These are phyloP conservation scores for Thalassiosira oceanica DNA, from an alignment of 352 stramenopile genomes.

Conservation along the genomic window DNA sequence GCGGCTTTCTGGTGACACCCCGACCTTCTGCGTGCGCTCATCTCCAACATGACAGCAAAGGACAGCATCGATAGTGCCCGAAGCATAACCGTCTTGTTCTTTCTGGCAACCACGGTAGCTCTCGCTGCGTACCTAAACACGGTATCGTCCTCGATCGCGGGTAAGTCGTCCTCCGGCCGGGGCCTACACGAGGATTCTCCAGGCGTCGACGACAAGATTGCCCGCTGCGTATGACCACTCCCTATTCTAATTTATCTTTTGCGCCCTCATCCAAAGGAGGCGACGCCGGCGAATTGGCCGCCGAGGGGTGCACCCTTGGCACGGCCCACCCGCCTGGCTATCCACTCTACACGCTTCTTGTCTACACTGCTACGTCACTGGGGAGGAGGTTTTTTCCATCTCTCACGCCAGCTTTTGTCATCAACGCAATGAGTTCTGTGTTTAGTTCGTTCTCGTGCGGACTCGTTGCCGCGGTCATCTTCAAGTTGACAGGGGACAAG, in stretches of 20 bases:
- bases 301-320: conserved; percentile 90
- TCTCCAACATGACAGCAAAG: too few species aligned
- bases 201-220: too few species aligned
- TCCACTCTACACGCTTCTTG: conserved; percentile 89
- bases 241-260: too few species aligned
- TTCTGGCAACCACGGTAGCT: conserved; percentile 20
- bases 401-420: conserved; percentile 79
- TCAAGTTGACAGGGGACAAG: conserved; percentile 15
- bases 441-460: conserved; percentile 44
- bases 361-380: conserved; percentile 75
- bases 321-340: conserved; percentile 92
- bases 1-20: too few species aligned
- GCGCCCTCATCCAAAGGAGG: too few species aligned
- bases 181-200: too few species aligned
- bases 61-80: too few species aligned
- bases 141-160: conserved; percentile 85
- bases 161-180: too few species aligned
- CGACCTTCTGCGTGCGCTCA: too few species aligned
- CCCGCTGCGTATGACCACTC: too few species aligned
- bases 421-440: conserved; percentile 82
- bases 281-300: conserved; percentile 85
- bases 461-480: conserved; percentile 26
- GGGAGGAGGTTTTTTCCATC: conserved; percentile 5
- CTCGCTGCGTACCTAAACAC: conserved; percentile 84
- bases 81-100: too few species aligned